Conservation (phyloP, 192 early-diverging fungal species). For the Chytriomyces hyalinus region DNA sequence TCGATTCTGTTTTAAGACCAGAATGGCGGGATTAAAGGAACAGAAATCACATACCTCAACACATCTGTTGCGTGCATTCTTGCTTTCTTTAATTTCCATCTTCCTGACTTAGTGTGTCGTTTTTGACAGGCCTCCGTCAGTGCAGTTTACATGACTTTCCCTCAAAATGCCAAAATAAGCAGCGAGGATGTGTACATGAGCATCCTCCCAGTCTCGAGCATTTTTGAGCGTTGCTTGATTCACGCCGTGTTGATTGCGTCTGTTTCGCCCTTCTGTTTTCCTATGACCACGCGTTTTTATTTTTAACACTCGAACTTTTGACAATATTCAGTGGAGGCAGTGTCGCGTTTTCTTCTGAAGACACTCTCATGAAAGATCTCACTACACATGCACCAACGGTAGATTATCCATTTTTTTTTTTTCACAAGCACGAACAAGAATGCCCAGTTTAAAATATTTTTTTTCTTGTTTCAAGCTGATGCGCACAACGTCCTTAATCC, state of each 20-base stretch:
- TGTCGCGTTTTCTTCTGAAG: conserved; percentile 1
- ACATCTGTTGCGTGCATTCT: not conserved
- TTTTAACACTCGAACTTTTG: not conserved
- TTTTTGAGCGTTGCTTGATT: conserved; percentile 18
- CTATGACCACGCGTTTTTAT: not conserved
- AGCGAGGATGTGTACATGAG: conserved; percentile 3
- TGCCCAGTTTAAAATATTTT: not conserved
- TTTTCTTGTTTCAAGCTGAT: not conserved
- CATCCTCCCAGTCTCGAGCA: not conserved
- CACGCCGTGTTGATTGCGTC: conserved; percentile 19
- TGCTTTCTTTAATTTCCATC: no score
- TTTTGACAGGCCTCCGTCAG: not conserved
- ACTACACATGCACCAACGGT: not conserved
- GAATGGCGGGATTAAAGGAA: not conserved
- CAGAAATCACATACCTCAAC: conserved; percentile 5
- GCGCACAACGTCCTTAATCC: not conserved
- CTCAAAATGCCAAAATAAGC: conserved; percentile 2
- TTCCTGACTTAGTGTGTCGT: no score
- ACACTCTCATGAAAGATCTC: conserved; percentile 4
- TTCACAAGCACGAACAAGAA: no score
- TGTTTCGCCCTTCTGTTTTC: not conserved
- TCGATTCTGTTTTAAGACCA: not conserved
- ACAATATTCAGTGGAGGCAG: conserved; percentile 1
- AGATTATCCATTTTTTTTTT: not conserved
- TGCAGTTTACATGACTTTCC: conserved; percentile 16